These are phyloP conservation scores for Picea glauca DNA, from an alignment of 75 land plant genomes.

Conservation along the genomic window DNA sequence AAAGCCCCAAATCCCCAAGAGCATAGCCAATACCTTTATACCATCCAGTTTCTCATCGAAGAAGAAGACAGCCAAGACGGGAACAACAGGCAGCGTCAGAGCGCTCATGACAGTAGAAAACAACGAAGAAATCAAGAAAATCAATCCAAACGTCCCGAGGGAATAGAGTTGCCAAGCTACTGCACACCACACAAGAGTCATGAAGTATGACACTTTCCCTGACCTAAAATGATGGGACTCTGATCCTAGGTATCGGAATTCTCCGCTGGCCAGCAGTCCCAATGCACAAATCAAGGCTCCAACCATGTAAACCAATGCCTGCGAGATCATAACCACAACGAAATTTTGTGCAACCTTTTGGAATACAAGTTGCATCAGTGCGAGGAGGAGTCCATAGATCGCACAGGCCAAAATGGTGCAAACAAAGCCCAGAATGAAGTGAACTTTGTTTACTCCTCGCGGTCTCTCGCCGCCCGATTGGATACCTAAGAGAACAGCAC, in stretches of 20 bases:
- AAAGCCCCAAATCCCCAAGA: constrained; percentile 32
- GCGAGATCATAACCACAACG: constrained; percentile 33
- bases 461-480: constrained; percentile 15
- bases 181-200: constrained; percentile 42
- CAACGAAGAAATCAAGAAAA: constrained; percentile 46
- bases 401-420: constrained; percentile 52
- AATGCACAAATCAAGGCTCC: constrained; percentile 27
- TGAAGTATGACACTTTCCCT: constrained; percentile 37
- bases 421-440: constrained; percentile 36
- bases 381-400: constrained; percentile 36
- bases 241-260: constrained; percentile 21
- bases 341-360: constrained; percentile 29
- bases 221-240: constrained; percentile 30
- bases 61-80: constrained; percentile 43
- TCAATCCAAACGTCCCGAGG: constrained; percentile 34
- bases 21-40: constrained; percentile 14
- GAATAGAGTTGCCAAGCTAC: constrained; percentile 30
- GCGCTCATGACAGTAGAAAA: constrained; percentile 45
- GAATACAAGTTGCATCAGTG: constrained; percentile 38
- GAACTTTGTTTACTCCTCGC: background rate
- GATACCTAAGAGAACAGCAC: constrained; percentile 34
- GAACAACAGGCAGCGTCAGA: constrained; percentile 38
- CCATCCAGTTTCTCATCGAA: constrained; percentile 46
- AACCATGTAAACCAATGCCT: constrained; percentile 24
- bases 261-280: constrained; percentile 45